Evolutionary conservation across 2,329 filamentous ascomycete genomes (phyloP).

Genomic region (Onygenales sp.): DNA sequence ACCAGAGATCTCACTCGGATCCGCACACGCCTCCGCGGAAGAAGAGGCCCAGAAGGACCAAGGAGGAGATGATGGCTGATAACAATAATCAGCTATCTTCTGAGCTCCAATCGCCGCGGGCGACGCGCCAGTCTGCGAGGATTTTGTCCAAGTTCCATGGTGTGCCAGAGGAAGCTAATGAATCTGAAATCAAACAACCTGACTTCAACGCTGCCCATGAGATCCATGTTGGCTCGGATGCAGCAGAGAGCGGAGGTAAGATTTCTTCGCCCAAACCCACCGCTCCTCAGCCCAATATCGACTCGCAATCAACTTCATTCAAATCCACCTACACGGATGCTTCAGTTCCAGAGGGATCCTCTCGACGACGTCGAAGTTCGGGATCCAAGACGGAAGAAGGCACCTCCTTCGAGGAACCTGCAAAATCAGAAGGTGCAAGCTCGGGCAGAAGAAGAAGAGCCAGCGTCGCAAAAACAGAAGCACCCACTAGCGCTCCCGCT

Average conservation of each 20-base stretch:
- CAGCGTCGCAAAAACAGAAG: neutral
- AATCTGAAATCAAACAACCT: conserved; percentile 3
- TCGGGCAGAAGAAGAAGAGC: neutral
- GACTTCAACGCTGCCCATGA: conserved; percentile 1
- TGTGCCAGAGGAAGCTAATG: neutral
- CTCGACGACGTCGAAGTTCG: conserved; percentile 2
- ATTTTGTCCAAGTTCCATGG: conserved; percentile 8
- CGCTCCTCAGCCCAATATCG: neutral
- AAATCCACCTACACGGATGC: conserved; percentile 2
- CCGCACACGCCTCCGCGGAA: neutral
- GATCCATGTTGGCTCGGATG: neutral
- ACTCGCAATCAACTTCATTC: conserved; percentile 1
- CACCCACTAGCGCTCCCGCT: neutral
- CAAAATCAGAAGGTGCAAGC: neutral
- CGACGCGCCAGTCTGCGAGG: conserved; percentile 11
- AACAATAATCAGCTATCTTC: neutral
- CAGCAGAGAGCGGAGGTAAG: neutral
- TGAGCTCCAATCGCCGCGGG: conserved; percentile 1
- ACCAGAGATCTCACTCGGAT: neutral
- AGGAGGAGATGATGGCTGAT: neutral
- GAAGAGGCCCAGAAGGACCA: neutral
- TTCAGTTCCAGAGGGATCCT: neutral
- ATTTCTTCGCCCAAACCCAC: neutral
- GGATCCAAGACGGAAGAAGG: neutral
- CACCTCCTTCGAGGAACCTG: neutral